Evolutionary conservation across 2,329 filamentous ascomycete species (phyloP).

Genomic region (Aspergillus sp.): DNA sequence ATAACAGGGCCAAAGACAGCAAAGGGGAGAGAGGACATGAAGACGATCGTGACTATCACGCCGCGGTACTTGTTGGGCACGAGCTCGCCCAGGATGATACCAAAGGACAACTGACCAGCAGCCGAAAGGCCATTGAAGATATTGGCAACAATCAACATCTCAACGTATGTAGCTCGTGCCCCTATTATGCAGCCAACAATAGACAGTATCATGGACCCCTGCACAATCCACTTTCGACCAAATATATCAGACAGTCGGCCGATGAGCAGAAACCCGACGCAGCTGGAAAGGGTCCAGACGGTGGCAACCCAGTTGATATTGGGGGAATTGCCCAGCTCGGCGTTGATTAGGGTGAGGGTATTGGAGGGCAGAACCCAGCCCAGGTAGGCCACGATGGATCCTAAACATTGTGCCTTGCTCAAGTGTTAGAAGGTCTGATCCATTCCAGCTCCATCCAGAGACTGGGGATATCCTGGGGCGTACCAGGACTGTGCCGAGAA

Average conservation of each 20-base stretch:
- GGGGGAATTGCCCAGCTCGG: neutral
- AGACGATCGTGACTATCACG: neutral
- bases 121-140: neutral
- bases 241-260: neutral
- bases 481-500: neutral
- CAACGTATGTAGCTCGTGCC: neutral
- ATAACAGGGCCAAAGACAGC: neutral
- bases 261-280: neutral
- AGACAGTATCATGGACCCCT: neutral
- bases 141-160: neutral
- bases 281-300: neutral
- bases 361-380: neutral
- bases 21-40: neutral
- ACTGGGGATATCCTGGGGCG: neutral
- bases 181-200: neutral
- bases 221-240: neutral
- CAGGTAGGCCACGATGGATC: neutral
- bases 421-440: too few species aligned
- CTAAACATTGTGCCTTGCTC: neutral
- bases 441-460: too few species aligned
- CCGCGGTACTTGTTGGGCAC: constrained; percentile 2
- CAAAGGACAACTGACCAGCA: neutral
- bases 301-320: constrained; percentile 4
- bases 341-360: neutral
- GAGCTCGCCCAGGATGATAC: neutral